A percentile compares a stretch with the other conserved stretches of the same genome.
phyloP scores from a whole-genome alignment of 495 filamentous ascomycete genomes.

The Xylaria longipes region DNA sequence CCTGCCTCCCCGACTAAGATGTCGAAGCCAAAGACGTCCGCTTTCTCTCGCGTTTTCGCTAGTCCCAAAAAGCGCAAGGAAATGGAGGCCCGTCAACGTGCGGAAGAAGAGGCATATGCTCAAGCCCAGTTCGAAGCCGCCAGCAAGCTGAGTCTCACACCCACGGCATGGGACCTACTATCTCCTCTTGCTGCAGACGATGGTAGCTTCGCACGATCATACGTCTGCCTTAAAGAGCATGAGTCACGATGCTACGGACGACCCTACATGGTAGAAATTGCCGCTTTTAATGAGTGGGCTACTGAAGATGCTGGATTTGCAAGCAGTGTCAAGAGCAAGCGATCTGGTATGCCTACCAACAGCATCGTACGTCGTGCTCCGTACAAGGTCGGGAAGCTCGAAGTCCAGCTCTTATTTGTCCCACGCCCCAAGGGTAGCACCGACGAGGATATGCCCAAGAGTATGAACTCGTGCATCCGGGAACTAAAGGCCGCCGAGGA shows the following conservation, averaged over 20 bases:
- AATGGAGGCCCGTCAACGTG: conserved; percentile 78
- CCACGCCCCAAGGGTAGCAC: conserved; percentile 87
- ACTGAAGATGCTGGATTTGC: conserved; percentile 73
- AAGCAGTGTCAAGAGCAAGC: conserved; percentile 89
- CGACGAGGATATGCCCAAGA: conserved; percentile 98
- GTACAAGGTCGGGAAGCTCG: conserved; percentile 92
- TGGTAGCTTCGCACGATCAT: conserved; percentile 91
- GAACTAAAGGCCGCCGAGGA: conserved; percentile 90
- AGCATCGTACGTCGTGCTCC: conserved; percentile 72
- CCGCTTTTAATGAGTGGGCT: conserved; percentile 98
- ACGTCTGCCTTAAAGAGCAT: conserved; percentile 91
- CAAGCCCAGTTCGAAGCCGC: conserved; percentile 72
- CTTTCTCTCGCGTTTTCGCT: conserved; percentile 90
- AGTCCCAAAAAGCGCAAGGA: conserved; percentile 96
- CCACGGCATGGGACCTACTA: conserved; percentile 84
- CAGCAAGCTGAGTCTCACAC: conserved; percentile 61
- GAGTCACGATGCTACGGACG: conserved; percentile 85
- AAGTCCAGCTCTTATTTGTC: conserved; percentile 91
- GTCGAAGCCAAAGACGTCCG: conserved; percentile 71
- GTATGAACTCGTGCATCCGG: conserved; percentile 91
- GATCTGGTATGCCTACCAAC: conserved; percentile 59
- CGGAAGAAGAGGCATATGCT: conserved; percentile 71
- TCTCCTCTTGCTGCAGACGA: conserved; percentile 85
- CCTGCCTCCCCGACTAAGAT: conserved; percentile 65
- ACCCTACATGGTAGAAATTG: conserved; percentile 83